Percentiles rank a stretch among this genome's conserved stretches.
These are phyloP conservation scores for Lachnum nothofagi DNA, from an alignment of 2,329 filamentous ascomycete genomes.

Conservation along the genomic window DNA sequence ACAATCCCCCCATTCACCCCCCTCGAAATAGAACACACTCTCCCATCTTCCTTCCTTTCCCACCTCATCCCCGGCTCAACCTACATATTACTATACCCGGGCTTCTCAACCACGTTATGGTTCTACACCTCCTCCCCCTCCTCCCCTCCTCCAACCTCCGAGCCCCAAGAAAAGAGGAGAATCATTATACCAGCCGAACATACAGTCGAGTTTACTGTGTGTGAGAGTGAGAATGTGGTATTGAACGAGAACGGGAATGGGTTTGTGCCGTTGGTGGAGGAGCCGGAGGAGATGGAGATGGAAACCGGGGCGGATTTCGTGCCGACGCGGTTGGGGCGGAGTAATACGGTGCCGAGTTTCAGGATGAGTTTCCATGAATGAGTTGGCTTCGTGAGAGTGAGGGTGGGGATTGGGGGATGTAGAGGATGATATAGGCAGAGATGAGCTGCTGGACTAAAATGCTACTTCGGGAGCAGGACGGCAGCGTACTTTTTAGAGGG, in stretches of 20 bases:
- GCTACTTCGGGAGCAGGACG: too few relatives aligned
- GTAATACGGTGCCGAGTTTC: neutral
- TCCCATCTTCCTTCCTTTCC: neutral
- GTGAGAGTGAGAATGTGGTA: neutral
- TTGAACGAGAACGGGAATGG: neutral
- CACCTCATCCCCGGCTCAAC: neutral
- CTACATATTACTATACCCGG: neutral
- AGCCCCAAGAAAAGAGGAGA: neutral
- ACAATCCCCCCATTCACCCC: neutral
- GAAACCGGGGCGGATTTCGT: neutral
- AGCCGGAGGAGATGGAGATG: too few relatives aligned
- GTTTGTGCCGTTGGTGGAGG: neutral
- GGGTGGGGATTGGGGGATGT: too few relatives aligned
- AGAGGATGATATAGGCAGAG: too few relatives aligned
- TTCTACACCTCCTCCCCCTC: too few relatives aligned
- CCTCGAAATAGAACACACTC: neutral
- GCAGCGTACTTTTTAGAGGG: too few relatives aligned
- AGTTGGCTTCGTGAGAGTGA: slow-evolving; percentile 22
- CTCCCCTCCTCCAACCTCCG: too few relatives aligned
- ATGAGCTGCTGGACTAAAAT: too few relatives aligned
- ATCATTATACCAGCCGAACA: neutral
- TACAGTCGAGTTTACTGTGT: neutral
- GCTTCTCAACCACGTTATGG: neutral
- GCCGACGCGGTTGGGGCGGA: neutral
- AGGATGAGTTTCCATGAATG: neutral